Evolutionary conservation across 176 grass and related monocot genomes (phyloP), one percentile per base, ranked within the genome.

Genomic region (Microstegium vimineum): DNA sequence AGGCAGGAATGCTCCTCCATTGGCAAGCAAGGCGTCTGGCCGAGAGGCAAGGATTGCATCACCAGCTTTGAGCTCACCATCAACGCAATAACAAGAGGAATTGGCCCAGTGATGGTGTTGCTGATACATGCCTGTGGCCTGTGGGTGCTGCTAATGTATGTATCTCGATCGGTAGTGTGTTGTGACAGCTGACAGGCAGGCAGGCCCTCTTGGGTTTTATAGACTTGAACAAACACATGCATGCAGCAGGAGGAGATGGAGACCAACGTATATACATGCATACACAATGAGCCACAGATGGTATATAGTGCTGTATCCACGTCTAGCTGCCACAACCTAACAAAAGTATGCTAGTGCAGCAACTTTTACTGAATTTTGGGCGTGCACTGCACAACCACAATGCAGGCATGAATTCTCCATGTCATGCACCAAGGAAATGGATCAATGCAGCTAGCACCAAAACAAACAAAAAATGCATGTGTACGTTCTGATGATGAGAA

Each of bases 371-470:
- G 60, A 63, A 15, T 31, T 63, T 63, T 26, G 3, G 25, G 62
- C 8, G 31, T 2, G 28, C 62, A 33, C 35, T 5, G 15, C 32
- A 17, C 27, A 2, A 3, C 26, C 61, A 62, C 57, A 66, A 35
- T 66, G 32, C 63, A 20, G 63, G 63, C 63, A 33, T 28, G 30
- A 69, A 8, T 31, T 52, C 43, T 56, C 14, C 46, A 68, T 69
- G 63, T 23, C 43, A 84, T n/a, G 64, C 42, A 43, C 42, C 42
- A 43, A 46, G 16, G 72, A 31, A 56, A 1, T 11, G 60, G 52
- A 37, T 75, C 45, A 68, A 79, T 67, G 84, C 83, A 49, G 74
- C 83, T 62, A 31, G 57, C 57, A 62, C 25, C 61, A 65, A 65
- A 33, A 33, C 0, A n/a, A n/a, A n/a, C 63, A 20, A 14, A 17